These are phyloP conservation scores for Polytolypa hystricis DNA, from an alignment of 2,329 filamentous ascomycete genomes.

Conservation along the genomic window DNA sequence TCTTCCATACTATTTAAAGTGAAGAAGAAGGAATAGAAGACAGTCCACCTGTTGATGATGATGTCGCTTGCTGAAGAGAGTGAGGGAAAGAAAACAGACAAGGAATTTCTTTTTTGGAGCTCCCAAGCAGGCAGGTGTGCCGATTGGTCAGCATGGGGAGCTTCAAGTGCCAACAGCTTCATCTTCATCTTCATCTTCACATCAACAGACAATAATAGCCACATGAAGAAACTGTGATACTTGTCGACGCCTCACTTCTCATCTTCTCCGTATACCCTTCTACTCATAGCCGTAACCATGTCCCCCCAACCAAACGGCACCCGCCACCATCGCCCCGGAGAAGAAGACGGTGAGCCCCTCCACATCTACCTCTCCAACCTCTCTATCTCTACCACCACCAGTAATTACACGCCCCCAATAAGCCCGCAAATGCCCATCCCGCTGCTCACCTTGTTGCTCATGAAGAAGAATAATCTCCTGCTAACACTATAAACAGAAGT, in stretches of 20 bases:
- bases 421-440: too few species aligned
- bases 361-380: slow-evolving; percentile 1
- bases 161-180: neutral
- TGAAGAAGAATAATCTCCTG: neutral
- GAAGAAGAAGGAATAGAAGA: too few species aligned
- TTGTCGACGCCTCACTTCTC: too few species aligned
- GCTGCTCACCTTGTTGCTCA: slow-evolving; percentile 1
- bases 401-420: too few species aligned
- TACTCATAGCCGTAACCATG: slow-evolving; percentile 17
- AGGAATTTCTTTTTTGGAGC: too few species aligned
- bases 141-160: slow-evolving; percentile 10
- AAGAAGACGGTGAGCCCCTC: slow-evolving; percentile 27
- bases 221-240: too few species aligned
- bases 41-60: too few species aligned
- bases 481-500: slow-evolving; percentile 47
- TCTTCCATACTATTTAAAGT: too few species aligned
- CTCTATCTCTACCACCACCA: neutral
- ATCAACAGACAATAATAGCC: too few species aligned
- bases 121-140: neutral
- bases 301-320: slow-evolving; percentile 21
- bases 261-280: slow-evolving; percentile 1
- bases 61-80: too few species aligned
- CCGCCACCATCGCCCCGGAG: slow-evolving; percentile 25
- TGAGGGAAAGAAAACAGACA: too few species aligned
- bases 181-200: neutral